Evolutionary conservation across 2,329 filamentous ascomycete species (phyloP), one percentile per base, ranked within the genome.

Genomic region (Huntiella savannae): DNA sequence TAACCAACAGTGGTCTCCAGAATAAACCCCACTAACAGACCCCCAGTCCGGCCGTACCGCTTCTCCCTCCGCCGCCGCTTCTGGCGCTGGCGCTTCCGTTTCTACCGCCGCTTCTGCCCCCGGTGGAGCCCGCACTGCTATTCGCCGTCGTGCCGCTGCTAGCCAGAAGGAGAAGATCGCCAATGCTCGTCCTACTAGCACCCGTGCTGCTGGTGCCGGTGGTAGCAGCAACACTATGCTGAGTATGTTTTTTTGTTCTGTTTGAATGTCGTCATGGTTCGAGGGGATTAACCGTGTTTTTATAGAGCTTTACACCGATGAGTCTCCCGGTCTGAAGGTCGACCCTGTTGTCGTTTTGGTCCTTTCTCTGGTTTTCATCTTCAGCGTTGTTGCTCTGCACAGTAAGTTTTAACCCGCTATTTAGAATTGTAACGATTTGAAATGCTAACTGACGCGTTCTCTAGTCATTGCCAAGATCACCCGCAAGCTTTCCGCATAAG

Each of bases 151-250:
- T 62, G 88, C 91, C 38, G 91, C 91, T 28, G 88, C 88, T 57
- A 91, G 96, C 63, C 83, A 94, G 68, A 94, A 94, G 66, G 91
- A 96, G 67, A 91, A 92, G 67, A 77, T 88, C 56, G 87, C 88
- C 59, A 98, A 93, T 80, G 82, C 77, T 54, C 75, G 91, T 55
- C 91, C 91, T 43, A 83, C 79, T 62, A 93, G 83, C 68, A 98
- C 91, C 54, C 77, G 91, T 57, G 79, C 88, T 35, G 91, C 91
- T 33, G 91, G 91, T 56, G 91, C 91, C 13, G 91, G 91, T 55
- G 91, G 91, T 54, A 95, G 86, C 62, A 93, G 82, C 64, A 93
- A 85, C 68, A 98, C 91, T 45, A 98, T 98, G 91, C 72, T 98
- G 69, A 88, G 87, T 85, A 80, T 55, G 81, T 75, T 43, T 19